Conservation (phyloP, 805 yeast genomes). For the Ogataea naganishii region DNA sequence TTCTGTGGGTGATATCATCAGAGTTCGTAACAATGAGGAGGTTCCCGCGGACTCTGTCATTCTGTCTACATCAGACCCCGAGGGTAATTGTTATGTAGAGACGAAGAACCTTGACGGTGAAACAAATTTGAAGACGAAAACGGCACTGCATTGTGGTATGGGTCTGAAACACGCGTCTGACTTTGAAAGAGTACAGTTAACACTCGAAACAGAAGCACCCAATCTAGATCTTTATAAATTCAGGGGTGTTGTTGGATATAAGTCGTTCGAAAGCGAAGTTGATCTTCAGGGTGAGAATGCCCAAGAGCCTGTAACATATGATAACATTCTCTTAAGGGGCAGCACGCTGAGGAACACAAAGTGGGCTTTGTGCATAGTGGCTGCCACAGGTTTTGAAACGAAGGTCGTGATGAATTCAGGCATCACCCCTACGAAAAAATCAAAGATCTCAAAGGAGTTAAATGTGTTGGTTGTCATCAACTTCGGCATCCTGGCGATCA, state of each 20-base stretch:
- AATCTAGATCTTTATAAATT: constrained; percentile 54
- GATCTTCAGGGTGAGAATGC: constrained; percentile 20
- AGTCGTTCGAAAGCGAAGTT: constrained; percentile 23
- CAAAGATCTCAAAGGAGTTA: constrained; percentile 56
- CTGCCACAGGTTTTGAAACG: constrained; percentile 71
- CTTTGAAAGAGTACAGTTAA: constrained; percentile 46
- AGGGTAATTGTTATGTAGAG: constrained; percentile 62
- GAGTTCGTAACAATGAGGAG: constrained; percentile 62
- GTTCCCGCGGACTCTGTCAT: constrained; percentile 71
- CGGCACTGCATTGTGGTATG: constrained; percentile 52
- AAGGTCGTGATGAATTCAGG: constrained; percentile 77
- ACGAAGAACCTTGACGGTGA: constrained; percentile 80
- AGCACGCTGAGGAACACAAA: constrained; percentile 64
- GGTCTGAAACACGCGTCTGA: constrained; percentile 48
- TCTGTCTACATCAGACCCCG: constrained; percentile 60
- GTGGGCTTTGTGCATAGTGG: constrained; percentile 67
- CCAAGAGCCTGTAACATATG: constrained; percentile 51
- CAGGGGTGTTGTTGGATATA: constrained; percentile 57
- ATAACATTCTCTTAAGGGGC: constrained; percentile 64
- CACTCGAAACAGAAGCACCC: constrained; percentile 70
- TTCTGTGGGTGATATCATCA: constrained; percentile 64
- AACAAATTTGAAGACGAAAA: constrained; percentile 69
- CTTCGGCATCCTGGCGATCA: constrained; percentile 48
- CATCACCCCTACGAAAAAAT: constrained; percentile 64
- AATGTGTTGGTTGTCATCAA: constrained; percentile 60